These are phyloP conservation scores for Laetiporus sulphureus DNA, from an alignment of 1,284 basidiomycete genomes.

Conservation along the genomic window DNA sequence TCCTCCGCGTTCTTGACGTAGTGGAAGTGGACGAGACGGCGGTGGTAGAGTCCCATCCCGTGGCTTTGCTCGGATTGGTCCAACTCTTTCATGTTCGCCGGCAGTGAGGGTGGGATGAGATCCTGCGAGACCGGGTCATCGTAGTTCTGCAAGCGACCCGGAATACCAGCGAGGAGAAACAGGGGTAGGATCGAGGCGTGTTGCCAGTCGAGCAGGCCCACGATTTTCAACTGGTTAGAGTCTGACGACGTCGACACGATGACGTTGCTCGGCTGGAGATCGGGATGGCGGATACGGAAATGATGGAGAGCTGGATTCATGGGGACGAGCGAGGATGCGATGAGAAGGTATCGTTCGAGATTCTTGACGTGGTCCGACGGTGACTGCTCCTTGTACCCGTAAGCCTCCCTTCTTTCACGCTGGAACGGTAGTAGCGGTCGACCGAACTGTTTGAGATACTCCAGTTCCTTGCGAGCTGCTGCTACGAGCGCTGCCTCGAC, in stretches of 20 bases:
- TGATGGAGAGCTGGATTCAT: conserved; percentile 22
- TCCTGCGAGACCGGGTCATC: conserved; percentile 31
- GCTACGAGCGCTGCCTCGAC: conserved; percentile 37
- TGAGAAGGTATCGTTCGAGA: conserved; percentile 28
- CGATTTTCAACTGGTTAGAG: conserved; percentile 17
- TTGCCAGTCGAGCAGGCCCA: conserved; percentile 39
- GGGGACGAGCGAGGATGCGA: conserved; percentile 33
- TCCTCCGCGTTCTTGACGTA: conserved; percentile 35
- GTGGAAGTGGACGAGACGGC: conserved; percentile 40
- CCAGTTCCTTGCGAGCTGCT: conserved; percentile 42
- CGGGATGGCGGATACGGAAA: conserved; percentile 33
- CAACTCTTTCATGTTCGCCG: conserved; percentile 32
- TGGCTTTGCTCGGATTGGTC: conserved; percentile 20
- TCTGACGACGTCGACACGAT: conserved; percentile 12
- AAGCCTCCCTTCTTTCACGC: conserved; percentile 36
- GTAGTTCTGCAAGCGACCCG: conserved; percentile 37
- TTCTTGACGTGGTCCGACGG: conserved; percentile 36
- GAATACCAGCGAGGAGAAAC: conserved; percentile 41
- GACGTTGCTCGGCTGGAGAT: conserved; percentile 33
- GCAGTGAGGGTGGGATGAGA: conserved; percentile 32
- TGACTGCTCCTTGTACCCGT: conserved; percentile 43
- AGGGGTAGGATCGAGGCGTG: conserved; percentile 38
- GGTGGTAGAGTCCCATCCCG: conserved; percentile 29
- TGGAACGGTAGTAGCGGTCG: conserved; percentile 38
- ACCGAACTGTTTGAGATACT: too few relatives aligned